Percentiles rank a stretch among this genome's conserved stretches.
These are phyloP conservation scores for Dichotomopilus funicola DNA, from an alignment of 2,329 filamentous ascomycete species.

Conservation along the genomic window DNA sequence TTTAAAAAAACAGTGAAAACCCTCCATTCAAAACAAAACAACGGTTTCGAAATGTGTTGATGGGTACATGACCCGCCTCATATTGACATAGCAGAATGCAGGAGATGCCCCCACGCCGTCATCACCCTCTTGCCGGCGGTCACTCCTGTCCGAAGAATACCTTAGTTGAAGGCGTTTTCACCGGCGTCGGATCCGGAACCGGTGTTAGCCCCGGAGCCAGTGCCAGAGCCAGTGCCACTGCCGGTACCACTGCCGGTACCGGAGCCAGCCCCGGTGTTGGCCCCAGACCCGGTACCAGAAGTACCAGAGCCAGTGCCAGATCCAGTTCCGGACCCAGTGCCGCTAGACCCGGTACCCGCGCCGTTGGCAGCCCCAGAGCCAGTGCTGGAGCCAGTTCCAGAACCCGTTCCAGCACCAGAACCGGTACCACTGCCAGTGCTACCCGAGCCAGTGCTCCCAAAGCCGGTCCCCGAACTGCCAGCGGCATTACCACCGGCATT, in stretches of 20 bases:
- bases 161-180: neutral
- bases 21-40: too few species aligned
- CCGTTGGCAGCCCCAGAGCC: neutral
- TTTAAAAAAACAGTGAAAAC: too few species aligned
- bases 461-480: neutral
- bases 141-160: neutral
- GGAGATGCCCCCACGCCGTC: too few species aligned
- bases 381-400: neutral
- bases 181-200: neutral
- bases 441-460: neutral
- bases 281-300: neutral
- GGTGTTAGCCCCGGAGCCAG: neutral
- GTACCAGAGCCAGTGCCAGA: neutral
- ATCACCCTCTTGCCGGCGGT: too few species aligned
- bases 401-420: neutral
- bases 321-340: neutral
- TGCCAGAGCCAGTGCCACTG: neutral
- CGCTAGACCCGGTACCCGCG: neutral
- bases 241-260: neutral
- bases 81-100: too few species aligned
- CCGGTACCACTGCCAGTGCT: neutral
- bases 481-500: neutral
- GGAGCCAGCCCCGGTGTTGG: neutral
- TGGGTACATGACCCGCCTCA: too few species aligned
- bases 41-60: too few species aligned